phyloP scores from a whole-genome alignment of 1,139 yeast genomes.

The Hyphopichia pseudoburtonii region DNA sequence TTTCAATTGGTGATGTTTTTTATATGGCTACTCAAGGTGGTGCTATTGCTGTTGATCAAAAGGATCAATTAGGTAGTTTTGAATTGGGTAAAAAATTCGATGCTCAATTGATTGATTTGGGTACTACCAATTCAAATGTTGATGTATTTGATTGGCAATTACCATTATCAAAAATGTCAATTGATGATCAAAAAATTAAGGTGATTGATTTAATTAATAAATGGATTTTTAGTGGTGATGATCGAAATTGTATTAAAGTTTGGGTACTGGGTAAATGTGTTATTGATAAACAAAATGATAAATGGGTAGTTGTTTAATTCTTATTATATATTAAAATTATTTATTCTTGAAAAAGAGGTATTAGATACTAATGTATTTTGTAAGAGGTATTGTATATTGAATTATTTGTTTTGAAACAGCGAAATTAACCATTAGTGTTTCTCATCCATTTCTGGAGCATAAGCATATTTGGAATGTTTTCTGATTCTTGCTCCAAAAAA shows the following conservation, averaged over 20 bases:
- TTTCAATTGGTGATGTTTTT: slow-evolving; percentile 69
- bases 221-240: slow-evolving; percentile 96
- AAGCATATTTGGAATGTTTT: slow-evolving; percentile 51
- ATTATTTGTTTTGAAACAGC: too few relatives aligned
- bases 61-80: slow-evolving; percentile 65
- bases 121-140: slow-evolving; percentile 50
- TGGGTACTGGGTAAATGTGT: slow-evolving; percentile 80
- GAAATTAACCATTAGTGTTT: too few relatives aligned
- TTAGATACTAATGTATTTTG: too few relatives aligned
- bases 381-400: too few relatives aligned
- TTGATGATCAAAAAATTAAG: slow-evolving; percentile 18
- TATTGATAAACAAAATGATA: slow-evolving; percentile 31
- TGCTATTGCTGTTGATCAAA: slow-evolving; percentile 70
- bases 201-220: slow-evolving; percentile 66
- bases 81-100: slow-evolving; percentile 79
- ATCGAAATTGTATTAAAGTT: slow-evolving; percentile 76
- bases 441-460: slow-evolving; percentile 32
- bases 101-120: slow-evolving; percentile 72
- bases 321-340: too few relatives aligned
- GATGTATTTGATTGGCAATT: slow-evolving; percentile 77
- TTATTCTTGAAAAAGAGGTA: too few relatives aligned
- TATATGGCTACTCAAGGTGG: slow-evolving; percentile 90
- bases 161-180: slow-evolving; percentile 16
- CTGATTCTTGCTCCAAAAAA: slow-evolving; percentile 56
- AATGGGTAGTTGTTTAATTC: slow-evolving; percentile 1